Conservation (phyloP, 805 yeast species). For the Cyberlindnera mrakii region DNA sequence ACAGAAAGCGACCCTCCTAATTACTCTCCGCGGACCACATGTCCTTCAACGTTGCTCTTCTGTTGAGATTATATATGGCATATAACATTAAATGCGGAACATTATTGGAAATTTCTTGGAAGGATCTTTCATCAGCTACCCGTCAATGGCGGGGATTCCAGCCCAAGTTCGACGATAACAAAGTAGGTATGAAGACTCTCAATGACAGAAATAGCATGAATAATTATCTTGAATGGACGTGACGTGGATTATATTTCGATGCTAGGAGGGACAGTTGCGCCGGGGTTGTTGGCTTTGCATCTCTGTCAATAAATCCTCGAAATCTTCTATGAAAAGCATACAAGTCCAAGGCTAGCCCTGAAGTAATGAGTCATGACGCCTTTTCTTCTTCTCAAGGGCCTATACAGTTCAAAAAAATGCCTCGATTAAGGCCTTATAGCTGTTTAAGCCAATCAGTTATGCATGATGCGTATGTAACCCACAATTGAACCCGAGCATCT, state of each 20-base stretch:
- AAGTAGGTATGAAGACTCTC: conserved; percentile 54
- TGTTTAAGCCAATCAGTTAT: conserved; percentile 57
- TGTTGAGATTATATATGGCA: conserved; percentile 37
- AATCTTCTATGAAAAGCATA: conserved; percentile 54
- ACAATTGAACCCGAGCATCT: conserved; percentile 36
- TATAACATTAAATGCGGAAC: conserved; percentile 56
- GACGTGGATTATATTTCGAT: conserved; percentile 63
- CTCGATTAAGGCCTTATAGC: conserved; percentile 55
- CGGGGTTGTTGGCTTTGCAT: conserved; percentile 73
- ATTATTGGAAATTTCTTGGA: conserved; percentile 27
- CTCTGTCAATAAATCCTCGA: conserved; percentile 62
- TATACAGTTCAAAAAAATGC: conserved; percentile 50
- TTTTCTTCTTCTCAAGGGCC: conserved; percentile 36
- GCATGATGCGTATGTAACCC: conserved; percentile 69
- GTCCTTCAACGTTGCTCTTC: conserved; percentile 41
- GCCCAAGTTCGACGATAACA: conserved; percentile 61
- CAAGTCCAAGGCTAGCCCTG: conserved; percentile 62
- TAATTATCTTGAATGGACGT: conserved; percentile 56
- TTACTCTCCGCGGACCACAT: conserved; percentile 67
- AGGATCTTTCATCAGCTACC: conserved; percentile 45
- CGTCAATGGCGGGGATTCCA: conserved; percentile 42
- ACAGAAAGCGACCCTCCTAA: conserved; percentile 22
- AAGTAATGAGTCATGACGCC: conserved; percentile 50
- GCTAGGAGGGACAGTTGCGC: conserved; percentile 71
- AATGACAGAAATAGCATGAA: conserved; percentile 74